A percentile compares a stretch with the other conserved stretches of the same genome.
Evolutionary conservation across 2,329 filamentous ascomycete genomes (phyloP).

Genomic region (Talaromyces islandicus): DNA sequence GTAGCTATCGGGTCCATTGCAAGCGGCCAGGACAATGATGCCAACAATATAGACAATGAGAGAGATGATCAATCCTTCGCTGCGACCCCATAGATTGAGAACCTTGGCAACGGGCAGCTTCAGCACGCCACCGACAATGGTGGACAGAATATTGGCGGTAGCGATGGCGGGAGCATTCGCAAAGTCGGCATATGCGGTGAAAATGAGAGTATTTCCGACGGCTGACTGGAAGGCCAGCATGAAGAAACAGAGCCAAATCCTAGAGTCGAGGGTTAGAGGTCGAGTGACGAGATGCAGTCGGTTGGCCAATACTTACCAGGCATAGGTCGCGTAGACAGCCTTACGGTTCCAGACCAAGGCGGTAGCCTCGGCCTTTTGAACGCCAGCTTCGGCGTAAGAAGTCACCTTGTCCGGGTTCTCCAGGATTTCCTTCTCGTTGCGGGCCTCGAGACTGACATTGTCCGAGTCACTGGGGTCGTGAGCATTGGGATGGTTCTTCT

Average conservation of each 20-base stretch:
- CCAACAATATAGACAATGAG: constrained; percentile 42
- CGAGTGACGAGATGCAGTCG: not conserved
- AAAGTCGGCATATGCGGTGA: constrained; percentile 50
- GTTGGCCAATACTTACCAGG: constrained; percentile 18
- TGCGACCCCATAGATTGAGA: constrained; percentile 58
- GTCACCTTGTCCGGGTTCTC: constrained; percentile 20
- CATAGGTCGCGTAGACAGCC: constrained; percentile 28
- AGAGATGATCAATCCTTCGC: constrained; percentile 52
- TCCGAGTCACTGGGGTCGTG: constrained; percentile 15
- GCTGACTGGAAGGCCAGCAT: constrained; percentile 39
- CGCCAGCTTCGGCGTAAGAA: constrained; percentile 23
- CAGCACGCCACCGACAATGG: constrained; percentile 51
- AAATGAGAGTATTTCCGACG: constrained; percentile 38
- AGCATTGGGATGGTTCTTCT: constrained; percentile 4
- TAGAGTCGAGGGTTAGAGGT: constrained; percentile 8
- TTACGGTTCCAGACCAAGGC: constrained; percentile 35
- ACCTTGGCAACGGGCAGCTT: constrained; percentile 60
- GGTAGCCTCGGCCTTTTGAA: constrained; percentile 37
- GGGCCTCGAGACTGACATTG: constrained; percentile 21
- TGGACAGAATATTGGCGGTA: constrained; percentile 50
- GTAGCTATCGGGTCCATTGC: constrained; percentile 55
- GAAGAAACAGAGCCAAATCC: constrained; percentile 44
- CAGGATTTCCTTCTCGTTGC: constrained; percentile 23
- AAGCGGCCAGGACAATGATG: constrained; percentile 57
- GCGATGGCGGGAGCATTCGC: constrained; percentile 43